Percentiles rank a stretch among this genome's conserved stretches.
phyloP scores from a whole-genome alignment of 2,329 filamentous ascomycete species.

The Neopestalotiopsis sp. region DNA sequence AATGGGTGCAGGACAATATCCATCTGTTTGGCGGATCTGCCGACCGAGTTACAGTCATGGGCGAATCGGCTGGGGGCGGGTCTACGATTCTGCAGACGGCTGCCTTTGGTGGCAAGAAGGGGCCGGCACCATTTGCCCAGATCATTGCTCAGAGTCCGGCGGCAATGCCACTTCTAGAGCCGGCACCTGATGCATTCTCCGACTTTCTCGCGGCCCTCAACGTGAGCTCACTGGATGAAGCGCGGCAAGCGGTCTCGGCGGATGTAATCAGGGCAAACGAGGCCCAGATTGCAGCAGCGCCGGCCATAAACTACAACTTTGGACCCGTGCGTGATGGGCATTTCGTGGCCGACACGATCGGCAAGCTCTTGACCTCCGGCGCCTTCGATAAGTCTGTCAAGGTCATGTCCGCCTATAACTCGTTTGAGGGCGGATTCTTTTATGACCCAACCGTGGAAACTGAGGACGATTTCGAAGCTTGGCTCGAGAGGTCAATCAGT shows the following conservation, averaged over 20 bases:
- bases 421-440: conserved; percentile 7
- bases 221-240: not conserved
- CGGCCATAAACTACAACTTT: not conserved
- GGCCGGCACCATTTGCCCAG: not conserved
- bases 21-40: conserved; percentile 1
- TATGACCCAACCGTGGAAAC: not conserved
- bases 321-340: not conserved
- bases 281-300: not conserved
- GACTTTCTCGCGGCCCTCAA: not conserved
- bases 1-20: conserved; percentile 14
- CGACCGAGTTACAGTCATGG: not conserved
- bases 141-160: conserved; percentile 6
- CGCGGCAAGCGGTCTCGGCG: not conserved
- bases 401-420: not conserved
- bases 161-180: not conserved
- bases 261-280: not conserved
- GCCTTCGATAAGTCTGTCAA: not conserved
- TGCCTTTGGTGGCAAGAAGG: not conserved
- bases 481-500: not conserved
- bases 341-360: not conserved
- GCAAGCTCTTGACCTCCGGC: not conserved
- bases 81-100: not conserved
- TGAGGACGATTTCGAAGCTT: not conserved
- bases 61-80: conserved; percentile 3
- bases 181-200: not conserved